These are phyloP conservation scores for Clonostachys byssicola DNA, from an alignment of 2,329 filamentous ascomycete genomes.

Conservation along the genomic window DNA sequence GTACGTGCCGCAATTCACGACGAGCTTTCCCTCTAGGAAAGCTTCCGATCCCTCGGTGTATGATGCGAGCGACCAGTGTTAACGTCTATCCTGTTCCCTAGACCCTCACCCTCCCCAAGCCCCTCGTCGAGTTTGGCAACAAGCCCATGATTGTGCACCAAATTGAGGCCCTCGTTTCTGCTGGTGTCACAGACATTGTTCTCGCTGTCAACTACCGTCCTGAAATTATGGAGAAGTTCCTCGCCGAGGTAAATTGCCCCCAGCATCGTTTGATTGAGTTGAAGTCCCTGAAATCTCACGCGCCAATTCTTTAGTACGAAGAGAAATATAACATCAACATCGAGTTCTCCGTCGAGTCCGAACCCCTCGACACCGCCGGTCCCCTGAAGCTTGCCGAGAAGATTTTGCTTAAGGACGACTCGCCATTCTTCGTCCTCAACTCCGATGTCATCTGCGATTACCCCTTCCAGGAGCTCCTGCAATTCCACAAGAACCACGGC, in stretches of 20 bases:
- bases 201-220: slow-evolving; percentile 98
- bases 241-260: slow-evolving; percentile 66
- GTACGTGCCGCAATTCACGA: slow-evolving; percentile 45
- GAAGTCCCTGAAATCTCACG: neutral
- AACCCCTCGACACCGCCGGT: slow-evolving; percentile 91
- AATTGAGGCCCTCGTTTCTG: slow-evolving; percentile 88
- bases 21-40: neutral
- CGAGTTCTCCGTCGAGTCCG: slow-evolving; percentile 93
- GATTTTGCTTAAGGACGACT: slow-evolving; percentile 88
- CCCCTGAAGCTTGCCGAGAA: slow-evolving; percentile 93
- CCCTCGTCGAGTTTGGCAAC: slow-evolving; percentile 97
- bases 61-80: neutral
- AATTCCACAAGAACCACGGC: slow-evolving; percentile 90
- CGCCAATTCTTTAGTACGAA: slow-evolving; percentile 61
- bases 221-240: slow-evolving; percentile 92
- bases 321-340: slow-evolving; percentile 90
- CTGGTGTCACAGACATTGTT: slow-evolving; percentile 95
- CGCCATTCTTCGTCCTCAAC: slow-evolving; percentile 97
- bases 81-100: slow-evolving; percentile 25
- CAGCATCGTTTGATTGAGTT: neutral
- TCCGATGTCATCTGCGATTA: slow-evolving; percentile 98
- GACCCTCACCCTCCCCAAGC: slow-evolving; percentile 96
- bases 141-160: slow-evolving; percentile 99
- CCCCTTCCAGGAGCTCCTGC: slow-evolving; percentile 83
- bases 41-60: neutral